Evolutionary conservation across 108 stramenopile species (phyloP).

Genomic region (Skeletonema tropicum): DNA sequence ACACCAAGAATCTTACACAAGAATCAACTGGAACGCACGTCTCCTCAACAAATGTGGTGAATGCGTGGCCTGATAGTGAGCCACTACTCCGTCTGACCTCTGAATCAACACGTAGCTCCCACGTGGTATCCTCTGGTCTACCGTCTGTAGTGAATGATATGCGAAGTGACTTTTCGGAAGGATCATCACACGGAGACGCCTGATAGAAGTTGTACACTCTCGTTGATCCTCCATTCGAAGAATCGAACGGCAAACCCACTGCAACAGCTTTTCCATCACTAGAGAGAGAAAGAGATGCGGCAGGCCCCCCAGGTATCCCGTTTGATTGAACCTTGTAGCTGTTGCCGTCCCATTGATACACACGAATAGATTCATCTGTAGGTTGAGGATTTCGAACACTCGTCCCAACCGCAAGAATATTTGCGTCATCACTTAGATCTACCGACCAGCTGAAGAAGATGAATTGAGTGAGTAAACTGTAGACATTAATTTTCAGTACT

Average conservation of each 20-base stretch:
- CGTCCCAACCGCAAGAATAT: constrained; percentile 14
- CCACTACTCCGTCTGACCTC: not conserved
- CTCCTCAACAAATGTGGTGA: constrained; percentile 24
- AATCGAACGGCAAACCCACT: constrained; percentile 17
- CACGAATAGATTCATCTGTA: not conserved
- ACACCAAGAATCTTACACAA: constrained; percentile 14
- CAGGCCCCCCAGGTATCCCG: constrained; percentile 1
- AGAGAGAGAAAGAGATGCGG: constrained; percentile 7
- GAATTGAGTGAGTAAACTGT: no score
- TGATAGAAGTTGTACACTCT: constrained; percentile 12
- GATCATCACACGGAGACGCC: not conserved
- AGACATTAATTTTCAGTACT: no score
- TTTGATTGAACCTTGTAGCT: not conserved
- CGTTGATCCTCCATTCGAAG: constrained; percentile 10
- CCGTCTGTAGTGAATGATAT: constrained; percentile 20
- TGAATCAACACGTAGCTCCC: constrained; percentile 13
- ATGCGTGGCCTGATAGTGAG: not conserved
- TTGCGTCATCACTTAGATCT: constrained; percentile 12
- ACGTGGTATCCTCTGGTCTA: constrained; percentile 8
- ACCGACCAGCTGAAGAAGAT: constrained; percentile 6
- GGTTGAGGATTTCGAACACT: not conserved
- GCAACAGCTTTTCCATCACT: constrained; percentile 12
- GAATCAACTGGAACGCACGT: not conserved
- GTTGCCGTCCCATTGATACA: constrained; percentile 14
- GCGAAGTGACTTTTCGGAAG: not conserved